Evolutionary conservation across 179 eudicot genomes (phyloP), one percentile per base, ranked within the genome.

Genomic region (Amaranthus tricolor): DNA sequence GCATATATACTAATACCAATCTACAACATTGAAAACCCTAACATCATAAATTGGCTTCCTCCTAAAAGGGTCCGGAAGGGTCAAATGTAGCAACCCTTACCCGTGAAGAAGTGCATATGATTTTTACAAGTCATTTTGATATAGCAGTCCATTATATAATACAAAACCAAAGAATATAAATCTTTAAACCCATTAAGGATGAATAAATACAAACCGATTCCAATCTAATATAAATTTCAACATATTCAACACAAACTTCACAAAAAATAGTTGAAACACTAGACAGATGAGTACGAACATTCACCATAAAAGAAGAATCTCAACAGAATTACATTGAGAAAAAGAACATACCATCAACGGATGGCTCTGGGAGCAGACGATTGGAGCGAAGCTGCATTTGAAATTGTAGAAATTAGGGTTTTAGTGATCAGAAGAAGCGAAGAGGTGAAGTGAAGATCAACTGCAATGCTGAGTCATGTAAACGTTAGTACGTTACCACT

Each of bases 371-470:
- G 43, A 68, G 16, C 6, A 52, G 4, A 20, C 71, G 71, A 68
- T 68, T 52, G 24, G 71, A 68, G 9, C 71, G 71, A 16, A 68
- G 71, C 11, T 68, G 71, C 71, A 68, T 68, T 7, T 0, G 13
- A 44, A 21, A 59, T 7, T 15, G 0, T 4, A 51, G 45, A 53
- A 14, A 51, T 21, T 51, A 68, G 71, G 47, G 59, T 68, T 68
- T 51, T 6, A 21, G 44, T 21, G 14, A 21, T 24, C 59, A 19
- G 59, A 24, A 52, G 40, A 31, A 24, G 31, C 31, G 31, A 24
- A 24, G 31, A 24, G 31, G 31, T 24, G 31, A 24, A 31, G 40
- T 31, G 4, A 31, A 31, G 40, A 31, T 31, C 40, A 31, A 31
- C 40, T 31, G 40, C 40, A 31, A 31, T 31, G 40, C 40, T 31